Evolutionary conservation across 2,329 filamentous ascomycete genomes (phyloP), one percentile per base, ranked within the genome.

Genomic region (Pestalotiopsis fici): DNA sequence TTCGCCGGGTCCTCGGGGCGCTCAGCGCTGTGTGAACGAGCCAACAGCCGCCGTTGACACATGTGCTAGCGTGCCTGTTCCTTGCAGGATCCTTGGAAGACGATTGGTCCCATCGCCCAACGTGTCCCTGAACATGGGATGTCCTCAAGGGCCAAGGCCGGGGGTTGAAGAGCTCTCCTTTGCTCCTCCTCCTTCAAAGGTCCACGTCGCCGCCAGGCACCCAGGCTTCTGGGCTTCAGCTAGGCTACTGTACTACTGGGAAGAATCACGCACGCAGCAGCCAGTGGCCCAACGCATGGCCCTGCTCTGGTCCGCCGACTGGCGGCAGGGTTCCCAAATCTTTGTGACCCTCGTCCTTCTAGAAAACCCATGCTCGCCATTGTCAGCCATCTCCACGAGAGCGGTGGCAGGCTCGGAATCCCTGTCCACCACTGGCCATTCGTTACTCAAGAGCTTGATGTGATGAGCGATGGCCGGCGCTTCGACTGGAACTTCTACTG

Each of bases 31-130:
- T 50, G 43, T 21, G 25, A 35, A 11, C 57, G 31, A 21, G 57
- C 57, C 57, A 27, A 60, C 57, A 60, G 31, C 57, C 57, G 57
- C 57, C 57, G 57, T 60, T 60, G 57, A 60, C 57, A 60, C 57
- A 60, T 35, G 12, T 27, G 27, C 18, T 60, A 37, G 57, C 31
- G 57, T 15, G 18, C 21, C 31, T 37, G 27, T n/a, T 27, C 57
- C 27, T 37, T 21, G 57, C 27, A 35, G 18, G 7, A 18, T 21
- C 13, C 27, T 21, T 35, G 28, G 27, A 7, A 21, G 57, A 37
- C 28, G n/a, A 60, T 60, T 60, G 57, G 55, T 31, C 23, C n/a
- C 43, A 50, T 25, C 13, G 55, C 13, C 18, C 21, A 18, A 25
- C 11, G 23, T 28, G 55, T 57, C 55, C 23, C 55, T 57, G 55